A percentile compares a stretch with the other conserved stretches of the same genome.
These are phyloP conservation scores for Colletotrichum tanaceti DNA, from an alignment of 2,329 filamentous ascomycete genomes.

Conservation along the genomic window DNA sequence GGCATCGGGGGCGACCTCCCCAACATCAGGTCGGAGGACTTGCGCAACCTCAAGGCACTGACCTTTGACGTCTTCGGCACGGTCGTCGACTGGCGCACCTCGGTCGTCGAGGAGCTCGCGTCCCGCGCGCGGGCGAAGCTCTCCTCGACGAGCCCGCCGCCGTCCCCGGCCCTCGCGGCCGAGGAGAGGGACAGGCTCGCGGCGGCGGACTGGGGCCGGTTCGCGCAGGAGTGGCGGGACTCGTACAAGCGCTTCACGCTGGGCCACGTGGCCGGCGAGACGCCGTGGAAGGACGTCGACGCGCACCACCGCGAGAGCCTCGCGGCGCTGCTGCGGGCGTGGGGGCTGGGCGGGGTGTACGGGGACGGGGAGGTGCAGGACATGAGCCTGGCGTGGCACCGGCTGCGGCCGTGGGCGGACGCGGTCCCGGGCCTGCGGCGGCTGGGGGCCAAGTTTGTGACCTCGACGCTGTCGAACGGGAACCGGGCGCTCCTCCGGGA, in stretches of 20 bases:
- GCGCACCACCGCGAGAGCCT: slow-evolving; percentile 76
- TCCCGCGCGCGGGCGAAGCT: slow-evolving; percentile 60
- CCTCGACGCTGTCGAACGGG: slow-evolving; percentile 79
- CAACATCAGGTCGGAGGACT: slow-evolving; percentile 10
- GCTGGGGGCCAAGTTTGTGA: slow-evolving; percentile 65
- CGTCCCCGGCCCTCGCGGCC: slow-evolving; percentile 56
- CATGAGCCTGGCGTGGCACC: slow-evolving; percentile 79
- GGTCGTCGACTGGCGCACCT: slow-evolving; percentile 80
- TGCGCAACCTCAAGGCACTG: slow-evolving; percentile 63
- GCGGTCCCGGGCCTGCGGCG: slow-evolving; percentile 64
- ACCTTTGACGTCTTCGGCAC: slow-evolving; percentile 85
- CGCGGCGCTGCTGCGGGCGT: slow-evolving; percentile 64
- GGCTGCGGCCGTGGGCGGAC: slow-evolving; percentile 76
- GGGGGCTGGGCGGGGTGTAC: slow-evolving; percentile 70
- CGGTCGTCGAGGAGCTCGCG: slow-evolving; percentile 70
- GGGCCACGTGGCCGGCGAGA: slow-evolving; percentile 59
- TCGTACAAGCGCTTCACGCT: slow-evolving; percentile 72
- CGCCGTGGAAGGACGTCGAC: slow-evolving; percentile 76
- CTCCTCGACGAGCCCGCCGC: slow-evolving; percentile 58
- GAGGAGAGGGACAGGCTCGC: slow-evolving; percentile 60
- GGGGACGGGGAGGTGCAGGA: slow-evolving; percentile 72
- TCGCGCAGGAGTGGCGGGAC: slow-evolving; percentile 78
- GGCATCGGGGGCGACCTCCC: slow-evolving; percentile 14
- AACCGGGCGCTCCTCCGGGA: slow-evolving; percentile 76
- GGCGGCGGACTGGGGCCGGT: slow-evolving; percentile 68